A percentile compares a stretch with the other conserved stretches of the same genome.
phyloP scores from a whole-genome alignment of 331 rosid species.

The Rosa hybrid region DNA sequence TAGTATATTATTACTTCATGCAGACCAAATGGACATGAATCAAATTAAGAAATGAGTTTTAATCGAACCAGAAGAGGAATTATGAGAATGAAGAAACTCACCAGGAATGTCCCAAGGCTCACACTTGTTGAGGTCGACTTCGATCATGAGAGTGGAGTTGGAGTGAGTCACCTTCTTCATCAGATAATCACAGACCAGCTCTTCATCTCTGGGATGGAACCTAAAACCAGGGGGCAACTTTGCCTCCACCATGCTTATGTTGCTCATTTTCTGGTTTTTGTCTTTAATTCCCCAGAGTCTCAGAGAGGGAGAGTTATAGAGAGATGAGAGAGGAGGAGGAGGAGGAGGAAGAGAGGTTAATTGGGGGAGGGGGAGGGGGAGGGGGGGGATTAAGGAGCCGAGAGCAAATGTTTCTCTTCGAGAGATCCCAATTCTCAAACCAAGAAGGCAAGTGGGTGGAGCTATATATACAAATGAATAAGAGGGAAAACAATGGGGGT shows the following conservation, averaged over 20 bases:
- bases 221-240: conserved; percentile 89
- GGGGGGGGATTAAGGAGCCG: not conserved
- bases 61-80: conserved; percentile 3
- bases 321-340: not conserved
- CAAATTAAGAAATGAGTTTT: not conserved
- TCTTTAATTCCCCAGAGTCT: not conserved
- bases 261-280: conserved; percentile 43
- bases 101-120: conserved; percentile 99
- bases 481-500: conserved; percentile 15
- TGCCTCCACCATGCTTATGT: conserved; percentile 84
- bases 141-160: conserved; percentile 65
- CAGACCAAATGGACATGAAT: not conserved
- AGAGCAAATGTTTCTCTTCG: not conserved
- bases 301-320: not conserved
- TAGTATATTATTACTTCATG: not conserved
- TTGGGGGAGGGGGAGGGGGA: not conserved
- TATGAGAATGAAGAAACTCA: conserved; percentile 21
- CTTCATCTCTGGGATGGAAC: conserved; percentile 95
- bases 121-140: conserved; percentile 93
- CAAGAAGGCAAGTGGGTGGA: conserved; percentile 25
- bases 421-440: conserved; percentile 29
- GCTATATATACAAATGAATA: conserved; percentile 41
- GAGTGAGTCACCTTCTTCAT: conserved; percentile 58
- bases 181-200: conserved; percentile 85
- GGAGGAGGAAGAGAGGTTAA: not conserved